Evolutionary conservation across 106 monocot genomes (phyloP).

Genomic region (Dendrobium nobile): DNA sequence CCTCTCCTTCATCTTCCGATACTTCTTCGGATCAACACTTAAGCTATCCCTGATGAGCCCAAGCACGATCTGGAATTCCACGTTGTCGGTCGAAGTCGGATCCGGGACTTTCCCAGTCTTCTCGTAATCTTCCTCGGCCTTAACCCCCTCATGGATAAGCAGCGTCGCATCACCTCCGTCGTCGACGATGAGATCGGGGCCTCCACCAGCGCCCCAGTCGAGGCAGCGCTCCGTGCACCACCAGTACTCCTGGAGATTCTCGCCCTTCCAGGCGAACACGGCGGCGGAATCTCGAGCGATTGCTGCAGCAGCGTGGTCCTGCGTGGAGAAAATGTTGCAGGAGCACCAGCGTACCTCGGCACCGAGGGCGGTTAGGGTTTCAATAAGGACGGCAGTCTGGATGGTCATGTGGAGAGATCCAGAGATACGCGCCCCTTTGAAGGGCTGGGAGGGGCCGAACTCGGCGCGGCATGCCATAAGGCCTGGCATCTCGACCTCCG

Average conservation of each 20-base stretch:
- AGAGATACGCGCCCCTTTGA: constrained; percentile 61
- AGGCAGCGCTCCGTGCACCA: constrained; percentile 38
- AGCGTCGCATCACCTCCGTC: constrained; percentile 28
- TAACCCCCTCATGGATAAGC: constrained; percentile 27
- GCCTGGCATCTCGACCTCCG: constrained; percentile 80
- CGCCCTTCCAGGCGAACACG: constrained; percentile 36
- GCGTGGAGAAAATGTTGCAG: constrained; percentile 80
- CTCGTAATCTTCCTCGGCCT: constrained; percentile 28
- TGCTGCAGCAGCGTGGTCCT: constrained; percentile 70
- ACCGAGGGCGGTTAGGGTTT: constrained; percentile 73
- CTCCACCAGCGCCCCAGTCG: constrained; percentile 30
- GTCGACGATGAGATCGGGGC: constrained; percentile 34
- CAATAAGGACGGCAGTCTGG: constrained; percentile 83
- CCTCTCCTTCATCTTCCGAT: constrained; percentile 36
- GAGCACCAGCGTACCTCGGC: constrained; percentile 85
- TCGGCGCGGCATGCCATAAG: constrained; percentile 65
- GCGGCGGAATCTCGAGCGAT: constrained; percentile 67
- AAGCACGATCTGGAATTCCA: constrained; percentile 36
- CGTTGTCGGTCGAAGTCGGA: constrained; percentile 27
- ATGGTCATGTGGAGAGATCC: constrained; percentile 84
- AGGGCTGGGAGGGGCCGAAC: constrained; percentile 55
- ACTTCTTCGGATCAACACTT: constrained; percentile 30
- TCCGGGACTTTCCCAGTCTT: constrained; percentile 28
- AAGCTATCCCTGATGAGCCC: constrained; percentile 23
- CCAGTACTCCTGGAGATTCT: constrained; percentile 35